A percentile compares a stretch with the other conserved stretches of the same genome.
These are phyloP conservation scores for Carex scoparia DNA, from an alignment of 176 grass and related monocot species.

Conservation along the genomic window DNA sequence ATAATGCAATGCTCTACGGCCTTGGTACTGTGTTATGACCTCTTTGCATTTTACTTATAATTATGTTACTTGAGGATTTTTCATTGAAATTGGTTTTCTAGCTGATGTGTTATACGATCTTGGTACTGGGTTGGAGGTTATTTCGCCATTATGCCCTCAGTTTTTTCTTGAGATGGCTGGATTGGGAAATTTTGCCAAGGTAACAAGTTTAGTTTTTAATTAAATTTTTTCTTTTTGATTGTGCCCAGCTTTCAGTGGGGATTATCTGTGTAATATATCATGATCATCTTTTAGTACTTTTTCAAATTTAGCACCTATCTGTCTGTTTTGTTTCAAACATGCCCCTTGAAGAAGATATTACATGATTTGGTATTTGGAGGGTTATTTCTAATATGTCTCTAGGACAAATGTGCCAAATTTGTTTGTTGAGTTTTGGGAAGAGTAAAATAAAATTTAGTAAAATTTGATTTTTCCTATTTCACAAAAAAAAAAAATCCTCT, in stretches of 20 bases:
- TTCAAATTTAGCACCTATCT: not conserved
- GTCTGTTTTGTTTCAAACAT: not conserved
- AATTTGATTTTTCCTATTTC: not conserved
- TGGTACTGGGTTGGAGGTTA: slow-evolving; percentile 78
- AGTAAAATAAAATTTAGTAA: not conserved
- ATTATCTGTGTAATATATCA: not conserved
- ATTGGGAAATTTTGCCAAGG: slow-evolving; percentile 94
- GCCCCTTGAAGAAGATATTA: not conserved
- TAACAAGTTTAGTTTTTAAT: slow-evolving; percentile 5
- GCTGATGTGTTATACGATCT: slow-evolving; percentile 98
- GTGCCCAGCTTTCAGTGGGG: not conserved
- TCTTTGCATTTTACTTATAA: not conserved
- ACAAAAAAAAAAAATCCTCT: not conserved
- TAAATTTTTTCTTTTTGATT: not conserved
- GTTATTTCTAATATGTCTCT: not conserved
- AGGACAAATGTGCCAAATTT: not conserved
- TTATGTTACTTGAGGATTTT: not conserved
- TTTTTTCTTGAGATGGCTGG: slow-evolving; percentile 95
- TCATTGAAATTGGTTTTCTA: slow-evolving; percentile 27
- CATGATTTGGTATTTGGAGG: not conserved
- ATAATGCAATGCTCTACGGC: not conserved
- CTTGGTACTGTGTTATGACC: too few species aligned
- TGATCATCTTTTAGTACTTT: not conserved
- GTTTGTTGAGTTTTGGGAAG: not conserved
- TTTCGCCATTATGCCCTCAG: slow-evolving; percentile 92